Evolutionary conservation across 148 eudicot genomes (phyloP), one percentile per base, ranked within the genome.

Genomic region (Chenopodium berlandieri): DNA sequence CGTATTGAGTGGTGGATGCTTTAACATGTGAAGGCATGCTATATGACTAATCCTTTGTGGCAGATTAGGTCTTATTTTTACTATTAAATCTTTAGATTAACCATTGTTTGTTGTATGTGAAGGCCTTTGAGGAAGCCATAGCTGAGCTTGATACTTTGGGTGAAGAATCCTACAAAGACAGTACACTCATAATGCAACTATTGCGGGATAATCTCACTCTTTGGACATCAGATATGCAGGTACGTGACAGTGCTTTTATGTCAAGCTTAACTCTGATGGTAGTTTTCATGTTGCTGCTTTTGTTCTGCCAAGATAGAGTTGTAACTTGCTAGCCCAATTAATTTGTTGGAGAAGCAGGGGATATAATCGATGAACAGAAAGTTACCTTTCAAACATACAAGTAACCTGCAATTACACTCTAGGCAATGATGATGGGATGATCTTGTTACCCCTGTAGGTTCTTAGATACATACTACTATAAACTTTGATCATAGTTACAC

Each of bases 61-160:
- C 56, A 71, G 40, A 65, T n/a, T 20, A 73, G 60, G 27, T 34
- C 6, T 9, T 3, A 72, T 0, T 22, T 63, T 1, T 11, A 27
- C 5, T 5, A 5, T 74, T 20, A 34, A 19, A 65, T 40, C 34
- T 6, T 23, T 62, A 46, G 17, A 31, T 32, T 20, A 10, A 56
- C 17, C 67, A 40, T 16, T 31, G 25, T 20, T 27, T 47, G 10
- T 66, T 19, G 4, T 37, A 22, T 82, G 52, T 58, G 72, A 79
- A 91, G 91, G 93, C 93, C 68, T 91, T 91, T 82, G 93, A 91
- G 85, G 90, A 89, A 82, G 93, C 93, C 27, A 86, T 91, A 70
- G 89, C 90, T 82, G 93, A 89, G 80, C 88, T 89, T 77, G 93
- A 89, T 77, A 89, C 91, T 20, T 44, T 88, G 81, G 90, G 90